Base-by-base conservation (phyloP, 2,329 filamentous ascomycete genomes). In the Ascochyta viciae-villosae region DNA sequence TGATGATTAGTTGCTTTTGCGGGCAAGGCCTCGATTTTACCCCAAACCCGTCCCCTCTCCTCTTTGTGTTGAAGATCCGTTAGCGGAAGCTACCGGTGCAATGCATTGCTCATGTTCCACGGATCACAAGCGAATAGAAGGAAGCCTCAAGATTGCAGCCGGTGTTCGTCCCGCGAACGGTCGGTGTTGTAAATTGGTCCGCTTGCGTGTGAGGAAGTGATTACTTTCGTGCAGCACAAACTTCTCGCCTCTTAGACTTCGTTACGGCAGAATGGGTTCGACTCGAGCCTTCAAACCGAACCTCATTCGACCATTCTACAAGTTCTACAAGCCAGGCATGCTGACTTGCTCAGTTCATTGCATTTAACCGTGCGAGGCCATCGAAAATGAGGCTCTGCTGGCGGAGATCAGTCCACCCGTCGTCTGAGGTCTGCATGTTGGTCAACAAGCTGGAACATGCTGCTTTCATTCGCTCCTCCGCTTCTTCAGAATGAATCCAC, bases 371-470 rank as follows among this genome's bases (percentile, higher is more conserved):
- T 26, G 26, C 24, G 24, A 31, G 26, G 23, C 39, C 37, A 37
- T 53, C n/a, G 15, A 13, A 35, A 46, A 50, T 66, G 62, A 65
- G 64, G 63, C 64, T 68, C 63, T 62, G 64, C 43, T 57, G 29
- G 43, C 58, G 41, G 41, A 56, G 33, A 50, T 48, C 52, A 63
- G 50, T 56, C 58, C 53, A 61, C 38, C 31, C 34, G 10, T 47
- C 26, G 26, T 19, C 27, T 50, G 48, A 47, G 42, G 40, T 39
- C 22, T 49, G 39, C 37, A 56, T 29, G 19, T 5, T 22, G 23
- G n/a, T 23, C 15, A 16, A 40, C 16, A 7, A 34, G 22, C 23
- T 16, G 5, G 33, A 29, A 29, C 13, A 45, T 27, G 34, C 26
- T 44, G 23, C 33, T 44, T 24, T 52, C 54, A 48, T 52, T 52